Conservation (phyloP, 2,329 filamentous ascomycete genomes). For the Aspergillus aculeatus region DNA sequence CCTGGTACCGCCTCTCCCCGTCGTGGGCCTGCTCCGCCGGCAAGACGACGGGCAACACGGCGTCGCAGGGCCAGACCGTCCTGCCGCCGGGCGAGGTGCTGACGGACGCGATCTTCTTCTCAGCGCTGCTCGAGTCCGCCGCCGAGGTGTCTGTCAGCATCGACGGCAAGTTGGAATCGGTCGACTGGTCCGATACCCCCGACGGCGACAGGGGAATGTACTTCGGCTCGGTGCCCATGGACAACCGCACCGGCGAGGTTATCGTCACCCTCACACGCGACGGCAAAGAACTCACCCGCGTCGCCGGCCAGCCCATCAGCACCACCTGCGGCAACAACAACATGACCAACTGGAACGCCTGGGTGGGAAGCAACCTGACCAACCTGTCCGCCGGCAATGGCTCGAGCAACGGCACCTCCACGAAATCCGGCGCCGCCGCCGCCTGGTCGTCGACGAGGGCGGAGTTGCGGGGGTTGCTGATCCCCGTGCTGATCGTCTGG, state of each 20-base stretch:
- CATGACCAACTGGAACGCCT: conserved; percentile 39
- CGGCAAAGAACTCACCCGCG: conserved; percentile 18
- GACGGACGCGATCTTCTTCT: conserved; percentile 28
- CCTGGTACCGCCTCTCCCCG: conserved; percentile 30
- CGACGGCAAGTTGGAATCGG: conserved; percentile 29
- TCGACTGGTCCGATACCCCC: conserved; percentile 28
- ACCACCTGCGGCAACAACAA: conserved; percentile 20
- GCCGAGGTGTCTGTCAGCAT: conserved; percentile 34
- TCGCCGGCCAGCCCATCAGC: conserved; percentile 27
- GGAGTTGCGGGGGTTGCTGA: background rate
- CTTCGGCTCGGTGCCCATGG: conserved; percentile 30
- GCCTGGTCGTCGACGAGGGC: background rate
- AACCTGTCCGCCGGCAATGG: background rate
- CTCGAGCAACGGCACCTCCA: background rate
- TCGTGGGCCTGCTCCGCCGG: conserved; percentile 22
- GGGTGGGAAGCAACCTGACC: conserved; percentile 30
- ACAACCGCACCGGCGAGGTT: conserved; percentile 24
- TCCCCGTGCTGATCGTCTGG: background rate
- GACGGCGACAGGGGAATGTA: conserved; percentile 34
- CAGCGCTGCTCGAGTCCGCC: conserved; percentile 35
- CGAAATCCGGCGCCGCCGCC: background rate
- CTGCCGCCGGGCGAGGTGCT: conserved; percentile 19
- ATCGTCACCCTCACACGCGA: conserved; percentile 27
- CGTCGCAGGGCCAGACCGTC: conserved; percentile 24
- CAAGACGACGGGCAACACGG: conserved; percentile 31